Conservation (phyloP, 2,329 filamentous ascomycete genomes). For the Dothideomycetes sp. region DNA sequence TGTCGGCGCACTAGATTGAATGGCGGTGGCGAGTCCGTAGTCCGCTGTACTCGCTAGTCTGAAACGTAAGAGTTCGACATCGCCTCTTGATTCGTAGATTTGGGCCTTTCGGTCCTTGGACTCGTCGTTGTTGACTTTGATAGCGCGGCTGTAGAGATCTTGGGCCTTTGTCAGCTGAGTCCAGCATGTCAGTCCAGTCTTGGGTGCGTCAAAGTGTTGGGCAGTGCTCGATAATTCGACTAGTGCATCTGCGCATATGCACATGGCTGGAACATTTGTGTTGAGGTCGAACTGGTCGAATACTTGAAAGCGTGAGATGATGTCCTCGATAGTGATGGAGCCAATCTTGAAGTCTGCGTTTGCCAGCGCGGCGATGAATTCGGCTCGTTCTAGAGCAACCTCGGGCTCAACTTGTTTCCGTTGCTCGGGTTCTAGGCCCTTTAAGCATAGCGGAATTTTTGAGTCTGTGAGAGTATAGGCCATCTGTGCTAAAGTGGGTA, state of each 20-base stretch:
- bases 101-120: slow-evolving; percentile 35
- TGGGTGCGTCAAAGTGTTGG: slow-evolving; percentile 1
- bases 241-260: slow-evolving; percentile 46
- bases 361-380: slow-evolving; percentile 44
- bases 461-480: slow-evolving; percentile 45
- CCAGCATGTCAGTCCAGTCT: slow-evolving; percentile 30
- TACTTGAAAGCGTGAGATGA: slow-evolving; percentile 31
- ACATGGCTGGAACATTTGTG: slow-evolving; percentile 37
- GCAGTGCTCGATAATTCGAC: slow-evolving; percentile 33
- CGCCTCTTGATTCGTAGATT: slow-evolving; percentile 44
- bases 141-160: slow-evolving; percentile 38
- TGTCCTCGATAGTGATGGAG: slow-evolving; percentile 40
- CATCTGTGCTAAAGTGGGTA: slow-evolving; percentile 43
- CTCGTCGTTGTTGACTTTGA: slow-evolving; percentile 33
- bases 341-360: slow-evolving; percentile 46
- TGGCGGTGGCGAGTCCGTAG: slow-evolving; percentile 27
- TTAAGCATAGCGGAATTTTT: slow-evolving; percentile 43
- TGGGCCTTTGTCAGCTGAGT: slow-evolving; percentile 40
- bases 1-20: slow-evolving; percentile 32
- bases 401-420: slow-evolving; percentile 14
- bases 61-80: slow-evolving; percentile 44
- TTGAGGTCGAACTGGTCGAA: slow-evolving; percentile 23
- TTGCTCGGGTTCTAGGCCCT: slow-evolving; percentile 20
- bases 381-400: slow-evolving; percentile 39
- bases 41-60: slow-evolving; percentile 29